Base-by-base conservation (phyloP, 257 asterid genomes). In the Striga asiatica region DNA sequence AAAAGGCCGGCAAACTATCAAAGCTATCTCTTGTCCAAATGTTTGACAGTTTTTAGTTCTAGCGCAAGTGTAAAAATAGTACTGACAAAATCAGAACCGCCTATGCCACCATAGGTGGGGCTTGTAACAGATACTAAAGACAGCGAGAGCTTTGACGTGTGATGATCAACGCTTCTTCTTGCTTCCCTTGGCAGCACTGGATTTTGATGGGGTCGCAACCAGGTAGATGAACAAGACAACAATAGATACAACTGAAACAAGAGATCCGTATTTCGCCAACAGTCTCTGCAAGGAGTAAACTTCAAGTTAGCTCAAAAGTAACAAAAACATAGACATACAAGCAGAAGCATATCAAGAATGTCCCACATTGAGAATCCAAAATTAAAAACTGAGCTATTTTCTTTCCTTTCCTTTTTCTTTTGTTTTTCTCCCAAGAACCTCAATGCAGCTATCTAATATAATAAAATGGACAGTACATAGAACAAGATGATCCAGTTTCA, bases 211-310 rank as follows among this genome's bases (percentile, higher is more conserved):
- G 54, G 78, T 79, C 24, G 87, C 79, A 22, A 76, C 73, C 28
- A 72, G 68, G 74, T 50, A 72, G 47, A 76, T 59, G 10, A 71
- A 91, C 80, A 82, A 48, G 25, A 75, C 76, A 45, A 91, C 96
- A 4, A 84, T 25, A 22, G 94, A 64, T 55, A 80, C 32, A 56
- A 87, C 94, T 22, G 98, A 87, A 62, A 77, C 71, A 60, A 91
- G 80, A 49, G 96, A 72, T 32, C 98, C 98, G 18, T 91, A 91
- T 73, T 87, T 87, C 43, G 84, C 92, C 80, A 87, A 60, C 39
- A 80, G 59, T 60, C 76, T 78, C 98, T 91, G 94, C 80, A 78
- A 45, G 69, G 17, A 13, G 16, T 50, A 5, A 66, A 68, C 14
- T 2, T 43, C 23, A 43, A 43, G 24, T 43, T 17, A 43, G 11